A percentile compares a stretch with the other conserved stretches of the same genome.
Conservation (phyloP, 306 rosid species). For the Begonia fuchsioides region DNA sequence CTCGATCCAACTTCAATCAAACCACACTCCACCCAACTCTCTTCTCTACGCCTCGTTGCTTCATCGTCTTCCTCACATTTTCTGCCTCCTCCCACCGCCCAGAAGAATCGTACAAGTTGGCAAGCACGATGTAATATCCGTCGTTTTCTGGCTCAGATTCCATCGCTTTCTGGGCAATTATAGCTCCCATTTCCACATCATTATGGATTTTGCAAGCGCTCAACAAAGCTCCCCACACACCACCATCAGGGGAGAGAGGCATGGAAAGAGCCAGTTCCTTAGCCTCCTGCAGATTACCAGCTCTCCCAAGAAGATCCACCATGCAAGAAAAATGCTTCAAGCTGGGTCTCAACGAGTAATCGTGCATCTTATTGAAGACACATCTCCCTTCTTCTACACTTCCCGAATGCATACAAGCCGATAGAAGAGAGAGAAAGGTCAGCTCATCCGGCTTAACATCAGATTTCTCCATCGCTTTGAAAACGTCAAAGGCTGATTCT, state of each 20-base stretch:
- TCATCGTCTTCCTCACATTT: slow-evolving; percentile 45
- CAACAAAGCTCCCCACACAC: slow-evolving; percentile 66
- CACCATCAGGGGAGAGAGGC: slow-evolving; percentile 62
- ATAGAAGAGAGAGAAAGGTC: slow-evolving; percentile 64
- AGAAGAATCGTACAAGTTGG: slow-evolving; percentile 47
- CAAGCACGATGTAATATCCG: slow-evolving; percentile 48
- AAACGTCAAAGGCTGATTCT: slow-evolving; percentile 40
- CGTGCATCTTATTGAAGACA: slow-evolving; percentile 38
- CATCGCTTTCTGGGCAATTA: slow-evolving; percentile 46
- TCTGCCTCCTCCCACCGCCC: slow-evolving; percentile 80
- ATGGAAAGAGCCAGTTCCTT: slow-evolving; percentile 53
- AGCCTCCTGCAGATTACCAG: slow-evolving; percentile 59
- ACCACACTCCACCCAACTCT: slow-evolving; percentile 52
- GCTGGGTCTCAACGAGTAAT: slow-evolving; percentile 31
- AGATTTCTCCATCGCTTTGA: slow-evolving; percentile 43
- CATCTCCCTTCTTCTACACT: slow-evolving; percentile 50
- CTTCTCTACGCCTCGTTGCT: slow-evolving; percentile 37
- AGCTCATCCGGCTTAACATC: slow-evolving; percentile 44
- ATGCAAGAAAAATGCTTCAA: slow-evolving; percentile 76
- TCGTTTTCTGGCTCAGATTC: slow-evolving; percentile 64
- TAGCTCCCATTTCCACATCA: slow-evolving; percentile 45
- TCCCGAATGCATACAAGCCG: slow-evolving; percentile 61
- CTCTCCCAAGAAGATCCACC: slow-evolving; percentile 72
- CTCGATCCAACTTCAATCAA: neutral
- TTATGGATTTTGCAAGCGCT: slow-evolving; percentile 58